Evolutionary conservation across 495 filamentous ascomycete species (phyloP), one percentile per base, ranked within the genome.

Genomic region (Geopyxis carbonaria): DNA sequence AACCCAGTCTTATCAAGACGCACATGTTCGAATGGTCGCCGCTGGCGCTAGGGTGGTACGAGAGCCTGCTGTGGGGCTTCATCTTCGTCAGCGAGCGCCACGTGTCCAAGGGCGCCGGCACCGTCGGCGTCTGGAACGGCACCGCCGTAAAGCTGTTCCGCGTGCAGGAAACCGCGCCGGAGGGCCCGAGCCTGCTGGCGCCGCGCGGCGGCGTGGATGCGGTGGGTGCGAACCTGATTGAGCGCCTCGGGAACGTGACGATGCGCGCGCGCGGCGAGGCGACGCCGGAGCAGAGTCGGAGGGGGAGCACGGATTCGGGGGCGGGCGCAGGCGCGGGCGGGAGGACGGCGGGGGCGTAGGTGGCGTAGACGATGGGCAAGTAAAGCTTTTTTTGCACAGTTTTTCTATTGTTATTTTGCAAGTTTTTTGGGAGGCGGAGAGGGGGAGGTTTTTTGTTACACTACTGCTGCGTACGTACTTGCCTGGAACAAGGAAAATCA

Each of bases 1-100:
- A 93, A 18, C 73, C 80, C 7, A 73, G 76, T 1, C 68, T 80
- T 0, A 63, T 78, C 32, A 72, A 80, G 23, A 75, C 85, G 1
- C 89, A 94, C 50, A 76, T 80, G 36, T 97, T 97, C 57, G 82
- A 92, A 60, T 97, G 89, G 89, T 87, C 86, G 1, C 75, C 83
- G 0, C 64, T 93, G 8, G 79, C 81, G 0, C 68, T 97, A 25
- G 89, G 91, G 33, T 97, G 89, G 89, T 97, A 97, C 51, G 83
- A 94, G 56, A 84, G 78, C 0, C 59, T 95, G 14, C 70, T 97
- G 5, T 97, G 89, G 89, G 75, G 82, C n/a, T 85, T 93, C 59
- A 74, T 93, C 46, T 97, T 94, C 60, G 70, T 76, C 21, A 75
- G 72, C 45, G 89, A 97, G 59, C 81, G 93, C 72, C 71, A 84